Evolutionary conservation across 345 rosid genomes (phyloP).

Genomic region (Murraya koenigii): DNA sequence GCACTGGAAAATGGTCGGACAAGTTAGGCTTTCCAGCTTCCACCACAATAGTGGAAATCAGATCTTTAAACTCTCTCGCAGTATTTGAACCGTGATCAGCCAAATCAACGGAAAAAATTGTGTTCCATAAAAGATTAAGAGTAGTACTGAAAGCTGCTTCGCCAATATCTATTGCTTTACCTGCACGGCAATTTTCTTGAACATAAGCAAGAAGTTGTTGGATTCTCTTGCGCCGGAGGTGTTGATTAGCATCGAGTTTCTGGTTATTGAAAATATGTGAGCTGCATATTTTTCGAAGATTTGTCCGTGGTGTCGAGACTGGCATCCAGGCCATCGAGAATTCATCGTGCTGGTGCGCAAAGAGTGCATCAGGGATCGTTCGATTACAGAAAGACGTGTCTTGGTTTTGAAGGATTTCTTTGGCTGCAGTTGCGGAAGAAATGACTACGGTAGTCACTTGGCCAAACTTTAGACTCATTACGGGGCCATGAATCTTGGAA

Average conservation of each 20-base stretch:
- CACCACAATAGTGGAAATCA: conserved; percentile 6
- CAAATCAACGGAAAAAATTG: conserved; percentile 31
- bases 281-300: conserved; percentile 30
- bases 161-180: conserved; percentile 26
- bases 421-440: conserved; percentile 31
- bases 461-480: conserved; percentile 39
- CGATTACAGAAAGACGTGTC: conserved; percentile 25
- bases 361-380: background rate
- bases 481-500: conserved; percentile 33
- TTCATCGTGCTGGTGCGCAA: conserved; percentile 7
- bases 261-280: conserved; percentile 19
- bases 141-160: conserved; percentile 27
- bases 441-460: conserved; percentile 26
- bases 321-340: conserved; percentile 14
- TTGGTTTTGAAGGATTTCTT: conserved; percentile 31
- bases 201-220: conserved; percentile 20
- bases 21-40: conserved; percentile 33
- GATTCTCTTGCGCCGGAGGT: conserved; percentile 17
- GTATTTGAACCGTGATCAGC: conserved; percentile 12
- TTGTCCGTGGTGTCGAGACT: conserved; percentile 16
- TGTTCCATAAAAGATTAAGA: conserved; percentile 19
- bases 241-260: conserved; percentile 30
- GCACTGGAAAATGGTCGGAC: conserved; percentile 34
- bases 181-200: conserved; percentile 13
- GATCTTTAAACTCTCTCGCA: conserved; percentile 20